Evolutionary conservation across 495 filamentous ascomycete genomes (phyloP).

Genomic region (Neurospora intermedia): DNA sequence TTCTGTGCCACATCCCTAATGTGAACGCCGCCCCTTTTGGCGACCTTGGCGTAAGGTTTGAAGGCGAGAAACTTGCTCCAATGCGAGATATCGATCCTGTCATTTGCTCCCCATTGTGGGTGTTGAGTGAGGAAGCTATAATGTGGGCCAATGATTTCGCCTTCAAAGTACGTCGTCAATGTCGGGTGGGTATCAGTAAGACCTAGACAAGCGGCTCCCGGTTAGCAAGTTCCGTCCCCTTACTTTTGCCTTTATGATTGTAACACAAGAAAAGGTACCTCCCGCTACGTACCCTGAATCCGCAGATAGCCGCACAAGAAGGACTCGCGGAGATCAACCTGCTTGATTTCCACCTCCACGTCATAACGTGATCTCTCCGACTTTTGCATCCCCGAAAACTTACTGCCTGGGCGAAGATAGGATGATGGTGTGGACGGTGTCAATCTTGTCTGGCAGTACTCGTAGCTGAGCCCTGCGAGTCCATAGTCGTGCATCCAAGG

Average conservation of each 20-base stretch:
- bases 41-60: constrained; percentile 62
- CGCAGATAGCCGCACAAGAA: constrained; percentile 92
- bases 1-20: constrained; percentile 66
- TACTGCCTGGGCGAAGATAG: constrained; percentile 78
- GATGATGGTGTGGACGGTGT: constrained; percentile 60
- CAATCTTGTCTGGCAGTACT: constrained; percentile 56
- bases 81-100: constrained; percentile 87
- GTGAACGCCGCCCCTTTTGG: constrained; percentile 46
- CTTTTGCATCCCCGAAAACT: constrained; percentile 81
- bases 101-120: constrained; percentile 80
- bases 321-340: constrained; percentile 90
- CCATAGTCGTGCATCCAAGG: constrained; percentile 23
- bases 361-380: constrained; percentile 87
- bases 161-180: constrained; percentile 95
- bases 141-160: constrained; percentile 93
- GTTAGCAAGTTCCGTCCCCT: not conserved
- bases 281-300: constrained; percentile 68
- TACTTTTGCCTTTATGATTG: not conserved
- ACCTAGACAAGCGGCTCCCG: constrained; percentile 39
- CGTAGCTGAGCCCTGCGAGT: constrained; percentile 41
- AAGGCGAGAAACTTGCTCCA: constrained; percentile 87
- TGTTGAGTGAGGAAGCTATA: constrained; percentile 89
- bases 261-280: not conserved
- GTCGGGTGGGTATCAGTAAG: constrained; percentile 93
- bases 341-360: constrained; percentile 93